A percentile compares a stretch with the other conserved stretches of the same genome.
Conservation (phyloP, 805 yeast species). For the Kuraishia cidri region DNA sequence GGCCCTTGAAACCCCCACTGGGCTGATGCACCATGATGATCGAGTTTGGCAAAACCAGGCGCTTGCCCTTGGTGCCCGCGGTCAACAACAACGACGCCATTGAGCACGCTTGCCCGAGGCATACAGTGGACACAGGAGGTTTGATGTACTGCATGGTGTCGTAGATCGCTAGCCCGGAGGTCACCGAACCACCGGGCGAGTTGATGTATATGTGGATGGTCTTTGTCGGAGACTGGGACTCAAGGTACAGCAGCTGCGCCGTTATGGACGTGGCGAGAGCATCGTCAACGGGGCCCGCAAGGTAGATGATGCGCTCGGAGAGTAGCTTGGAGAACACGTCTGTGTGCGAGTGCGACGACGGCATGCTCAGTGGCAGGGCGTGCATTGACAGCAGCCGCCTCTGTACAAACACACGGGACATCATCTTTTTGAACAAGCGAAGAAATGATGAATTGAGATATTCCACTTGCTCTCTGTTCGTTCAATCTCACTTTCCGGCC, state of each 20-base stretch:
- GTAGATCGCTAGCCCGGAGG: constrained; percentile 22
- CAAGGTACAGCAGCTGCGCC: constrained; percentile 12
- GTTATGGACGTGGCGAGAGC: constrained; percentile 9
- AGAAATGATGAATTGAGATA: too few species aligned
- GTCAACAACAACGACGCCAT: constrained; percentile 21
- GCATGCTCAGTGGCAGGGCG: neutral
- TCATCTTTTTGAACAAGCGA: too few species aligned
- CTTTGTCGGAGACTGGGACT: constrained; percentile 11
- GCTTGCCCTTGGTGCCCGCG: constrained; percentile 16
- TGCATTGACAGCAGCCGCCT: neutral
- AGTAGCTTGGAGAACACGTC: constrained; percentile 7
- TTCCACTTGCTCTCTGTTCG: too few species aligned
- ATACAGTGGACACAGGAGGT: constrained; percentile 22
- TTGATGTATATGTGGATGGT: constrained; percentile 17
- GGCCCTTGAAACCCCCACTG: constrained; percentile 19
- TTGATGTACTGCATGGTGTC: constrained; percentile 24
- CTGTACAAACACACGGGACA: too few species aligned
- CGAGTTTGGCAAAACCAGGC: constrained; percentile 20
- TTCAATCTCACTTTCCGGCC: too few species aligned
- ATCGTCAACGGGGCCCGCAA: constrained; percentile 9
- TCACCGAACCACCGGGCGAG: constrained; percentile 23
- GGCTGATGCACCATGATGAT: constrained; percentile 25
- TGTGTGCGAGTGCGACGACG: constrained; percentile 1
- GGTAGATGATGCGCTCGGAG: constrained; percentile 7
- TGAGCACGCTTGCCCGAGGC: constrained; percentile 23